phyloP scores from a whole-genome alignment of 371 early-diverging fungal species.

The Lichtheimia ornata region DNA sequence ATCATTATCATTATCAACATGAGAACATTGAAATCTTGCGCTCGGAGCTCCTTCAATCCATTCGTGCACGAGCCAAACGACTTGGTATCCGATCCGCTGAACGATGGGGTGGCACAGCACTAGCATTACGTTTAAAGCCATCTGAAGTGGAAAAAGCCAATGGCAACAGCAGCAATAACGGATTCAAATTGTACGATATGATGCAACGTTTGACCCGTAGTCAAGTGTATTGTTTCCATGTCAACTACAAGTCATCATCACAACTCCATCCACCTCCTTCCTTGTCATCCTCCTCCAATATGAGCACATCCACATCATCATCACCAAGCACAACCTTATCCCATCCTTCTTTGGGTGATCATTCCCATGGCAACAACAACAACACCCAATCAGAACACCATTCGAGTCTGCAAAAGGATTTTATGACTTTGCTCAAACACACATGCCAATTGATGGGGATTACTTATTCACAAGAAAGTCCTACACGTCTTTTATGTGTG shows the following conservation, averaged over 20 bases:
- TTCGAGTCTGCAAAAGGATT: slow-evolving; percentile 14
- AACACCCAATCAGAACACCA: neutral
- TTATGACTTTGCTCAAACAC: slow-evolving; percentile 30
- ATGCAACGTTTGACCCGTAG: slow-evolving; percentile 38
- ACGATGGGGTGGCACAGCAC: slow-evolving; percentile 27
- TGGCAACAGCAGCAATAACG: slow-evolving; percentile 11
- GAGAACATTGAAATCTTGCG: slow-evolving; percentile 40
- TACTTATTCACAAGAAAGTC: slow-evolving; percentile 31
- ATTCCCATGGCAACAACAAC: slow-evolving; percentile 2
- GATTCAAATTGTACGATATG: slow-evolving; percentile 18
- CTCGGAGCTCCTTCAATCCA: slow-evolving; percentile 41
- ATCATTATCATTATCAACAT: slow-evolving; percentile 18
- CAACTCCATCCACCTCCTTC: slow-evolving; percentile 28
- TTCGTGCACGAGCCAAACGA: slow-evolving; percentile 28
- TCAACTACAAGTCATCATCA: neutral
- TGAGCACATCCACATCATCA: slow-evolving; percentile 25
- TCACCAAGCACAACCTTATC: slow-evolving; percentile 7
- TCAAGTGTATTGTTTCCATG: slow-evolving; percentile 41
- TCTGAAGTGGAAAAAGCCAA: slow-evolving; percentile 1
- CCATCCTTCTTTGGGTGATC: no score
- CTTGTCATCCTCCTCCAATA: slow-evolving; percentile 22
- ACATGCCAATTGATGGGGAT: slow-evolving; percentile 49
- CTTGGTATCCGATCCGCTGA: slow-evolving; percentile 38
- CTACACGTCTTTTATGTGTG: slow-evolving; percentile 30
- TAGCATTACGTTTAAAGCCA: slow-evolving; percentile 11